Base-by-base conservation (phyloP, 495 filamentous ascomycete genomes). In the Rhizodiscina lignyota region DNA sequence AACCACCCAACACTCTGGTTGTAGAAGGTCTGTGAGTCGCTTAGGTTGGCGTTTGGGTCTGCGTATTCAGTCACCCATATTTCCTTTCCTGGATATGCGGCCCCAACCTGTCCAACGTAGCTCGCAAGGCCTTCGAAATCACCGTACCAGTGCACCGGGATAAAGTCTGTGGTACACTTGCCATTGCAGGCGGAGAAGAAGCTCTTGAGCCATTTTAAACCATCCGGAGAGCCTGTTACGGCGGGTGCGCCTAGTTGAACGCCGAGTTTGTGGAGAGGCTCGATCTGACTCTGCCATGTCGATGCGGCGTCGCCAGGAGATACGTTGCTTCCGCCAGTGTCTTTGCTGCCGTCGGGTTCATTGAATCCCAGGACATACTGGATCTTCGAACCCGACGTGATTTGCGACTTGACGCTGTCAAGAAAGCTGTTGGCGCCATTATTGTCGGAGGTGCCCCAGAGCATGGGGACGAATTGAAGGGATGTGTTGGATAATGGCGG, bases 61-160 rank as follows among this genome's bases (percentile, higher is more conserved):
- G 72, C 76, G 53, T 70, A 81, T 47, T 83, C 78, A 23, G 77
- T 82, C n/a, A 82, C 61, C 78, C 78, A 83, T 40, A 81, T 62
- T 6, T 60, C 59, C 42, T 60, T 65, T 42, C 74, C 70, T 18
- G 66, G 66, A 46, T 73, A 78, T 10, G 64, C 55, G 6, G 54
- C 67, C 40, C 56, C 52, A 5, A 77, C 67, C 36, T 72, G 56
- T 0, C 77, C 77, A 36, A 86, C 52, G 47, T 82, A 75, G 40
- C 67, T 74, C 5, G 77, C 76, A 34, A 86, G 44, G 0, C 77
- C 80, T 38, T 74, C 71, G 40, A 83, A 85, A 39, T 74, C 62
- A 11, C 76, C 77, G 44, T 86, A 86, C 73, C 74, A 85, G 45
- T 86, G 80, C 20, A 84, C 47, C 0, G 76, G 65, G 5, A 85